phyloP scores from a whole-genome alignment of 495 filamentous ascomycete species.

The Penicillium fimorum region DNA sequence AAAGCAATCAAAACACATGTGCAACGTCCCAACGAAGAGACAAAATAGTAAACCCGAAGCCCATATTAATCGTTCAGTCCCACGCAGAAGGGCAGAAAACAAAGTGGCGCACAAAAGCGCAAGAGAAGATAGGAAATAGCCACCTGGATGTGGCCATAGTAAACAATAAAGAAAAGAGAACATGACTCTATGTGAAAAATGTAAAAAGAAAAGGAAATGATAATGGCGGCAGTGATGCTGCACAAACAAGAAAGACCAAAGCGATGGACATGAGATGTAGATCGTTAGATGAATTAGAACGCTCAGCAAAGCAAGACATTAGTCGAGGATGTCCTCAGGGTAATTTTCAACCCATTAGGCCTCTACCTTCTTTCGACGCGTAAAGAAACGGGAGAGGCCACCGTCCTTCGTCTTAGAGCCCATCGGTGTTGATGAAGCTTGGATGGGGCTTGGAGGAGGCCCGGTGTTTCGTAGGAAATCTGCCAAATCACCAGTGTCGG shows the following conservation, averaged over 20 bases:
- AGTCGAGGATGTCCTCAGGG: constrained; percentile 18
- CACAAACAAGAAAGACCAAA: constrained; percentile 16
- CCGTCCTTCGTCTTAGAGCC: constrained; percentile 28
- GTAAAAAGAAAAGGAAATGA: not conserved
- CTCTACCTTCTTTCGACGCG: constrained; percentile 45
- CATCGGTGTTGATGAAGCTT: constrained; percentile 11
- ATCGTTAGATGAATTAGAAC: constrained; percentile 36
- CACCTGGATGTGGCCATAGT: constrained; percentile 20
- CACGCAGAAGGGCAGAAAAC: constrained; percentile 7
- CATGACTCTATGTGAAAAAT: constrained; percentile 16
- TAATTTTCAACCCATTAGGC: constrained; percentile 18
- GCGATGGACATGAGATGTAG: constrained; percentile 29
- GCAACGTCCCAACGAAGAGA: constrained; percentile 13
- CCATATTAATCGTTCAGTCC: constrained; percentile 25
- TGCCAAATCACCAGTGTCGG: constrained; percentile 70
- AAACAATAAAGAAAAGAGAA: constrained; percentile 11
- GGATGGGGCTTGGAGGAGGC: constrained; percentile 60
- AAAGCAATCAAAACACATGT: constrained; percentile 13
- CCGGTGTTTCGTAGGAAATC: constrained; percentile 76
- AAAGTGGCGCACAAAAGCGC: constrained; percentile 13
- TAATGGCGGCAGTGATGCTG: constrained; percentile 6
- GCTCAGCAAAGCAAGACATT: constrained; percentile 37
- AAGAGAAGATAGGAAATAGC: constrained; percentile 12
- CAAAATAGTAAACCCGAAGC: constrained; percentile 8
- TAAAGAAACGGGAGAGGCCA: constrained; percentile 41